These are phyloP conservation scores for Lasiodiplodia citricola DNA, from an alignment of 2,329 filamentous ascomycete genomes.

Conservation along the genomic window DNA sequence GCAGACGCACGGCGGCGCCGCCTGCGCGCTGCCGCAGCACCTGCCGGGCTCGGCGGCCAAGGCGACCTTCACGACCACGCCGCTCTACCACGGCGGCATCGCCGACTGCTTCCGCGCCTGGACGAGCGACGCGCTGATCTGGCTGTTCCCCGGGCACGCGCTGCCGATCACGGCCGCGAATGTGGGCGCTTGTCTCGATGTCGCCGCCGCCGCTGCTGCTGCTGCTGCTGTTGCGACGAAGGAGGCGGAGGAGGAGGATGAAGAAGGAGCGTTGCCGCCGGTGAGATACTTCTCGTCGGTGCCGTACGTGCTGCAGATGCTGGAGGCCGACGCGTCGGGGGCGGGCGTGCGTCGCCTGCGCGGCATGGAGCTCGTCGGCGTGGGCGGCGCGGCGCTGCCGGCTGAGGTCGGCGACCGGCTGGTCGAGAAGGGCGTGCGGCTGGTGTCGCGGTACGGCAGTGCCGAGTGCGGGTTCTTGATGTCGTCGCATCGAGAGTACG, in stretches of 20 bases:
- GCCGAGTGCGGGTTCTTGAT: constrained; percentile 70
- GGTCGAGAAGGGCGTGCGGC: constrained; percentile 57
- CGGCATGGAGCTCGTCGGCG: constrained; percentile 65
- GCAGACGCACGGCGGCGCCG: constrained; percentile 61
- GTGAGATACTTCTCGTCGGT: constrained; percentile 68
- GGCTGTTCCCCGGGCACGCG: constrained; percentile 64
- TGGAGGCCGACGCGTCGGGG: constrained; percentile 48
- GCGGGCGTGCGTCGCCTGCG: constrained; percentile 50
- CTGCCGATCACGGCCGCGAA: constrained; percentile 63
- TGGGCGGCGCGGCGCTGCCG: constrained; percentile 66
- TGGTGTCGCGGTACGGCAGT: constrained; percentile 68
- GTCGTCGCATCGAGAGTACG: constrained; percentile 64
- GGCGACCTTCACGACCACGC: constrained; percentile 69
- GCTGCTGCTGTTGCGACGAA: background rate
- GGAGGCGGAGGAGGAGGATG: background rate
- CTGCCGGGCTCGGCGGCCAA: constrained; percentile 44
- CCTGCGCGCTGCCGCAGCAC: constrained; percentile 58
- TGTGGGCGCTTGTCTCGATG: constrained; percentile 55
- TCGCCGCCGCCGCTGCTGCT: constrained; percentile 35
- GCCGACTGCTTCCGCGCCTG: constrained; percentile 68
- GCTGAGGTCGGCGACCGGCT: constrained; percentile 59
- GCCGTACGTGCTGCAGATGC: constrained; percentile 62
- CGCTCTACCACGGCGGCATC: constrained; percentile 69
- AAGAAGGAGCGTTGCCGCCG: constrained; percentile 29
- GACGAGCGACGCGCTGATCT: constrained; percentile 64